phyloP scores from a whole-genome alignment of 1,139 yeast genomes.

The Saccharomycopsis hybrid region DNA sequence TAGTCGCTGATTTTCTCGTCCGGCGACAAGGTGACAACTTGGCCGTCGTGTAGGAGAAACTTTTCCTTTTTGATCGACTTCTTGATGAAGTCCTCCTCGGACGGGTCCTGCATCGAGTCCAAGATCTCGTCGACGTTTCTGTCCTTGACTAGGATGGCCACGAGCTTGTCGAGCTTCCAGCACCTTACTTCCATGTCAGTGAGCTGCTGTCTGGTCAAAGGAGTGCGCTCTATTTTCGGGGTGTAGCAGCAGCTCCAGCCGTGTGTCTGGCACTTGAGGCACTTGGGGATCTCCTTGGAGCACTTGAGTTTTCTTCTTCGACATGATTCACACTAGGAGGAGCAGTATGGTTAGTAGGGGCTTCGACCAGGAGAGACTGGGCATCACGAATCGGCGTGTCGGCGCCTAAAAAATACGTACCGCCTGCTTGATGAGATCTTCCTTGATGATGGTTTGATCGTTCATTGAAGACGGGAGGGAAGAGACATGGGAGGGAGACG shows the following conservation, averaged over 20 bases:
- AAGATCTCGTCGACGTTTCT: slow-evolving; percentile 37
- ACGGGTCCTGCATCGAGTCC: slow-evolving; percentile 19
- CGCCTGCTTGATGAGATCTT: slow-evolving; percentile 27
- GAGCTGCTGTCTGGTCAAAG: slow-evolving; percentile 73
- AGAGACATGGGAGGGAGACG: too few relatives aligned
- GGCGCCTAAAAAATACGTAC: slow-evolving; percentile 22
- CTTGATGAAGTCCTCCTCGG: slow-evolving; percentile 16
- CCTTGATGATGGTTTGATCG: slow-evolving; percentile 13
- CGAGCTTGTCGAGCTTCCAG: slow-evolving; percentile 45
- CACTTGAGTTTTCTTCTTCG: slow-evolving; percentile 44
- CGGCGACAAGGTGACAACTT: slow-evolving; percentile 6
- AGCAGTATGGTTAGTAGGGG: background rate
- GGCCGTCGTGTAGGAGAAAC: slow-evolving; percentile 14
- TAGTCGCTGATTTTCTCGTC: slow-evolving; percentile 9
- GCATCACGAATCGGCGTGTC: background rate
- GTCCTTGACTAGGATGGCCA: slow-evolving; percentile 39
- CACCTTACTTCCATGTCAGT: slow-evolving; percentile 70
- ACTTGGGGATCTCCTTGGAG: slow-evolving; percentile 68
- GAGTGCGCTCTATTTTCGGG: slow-evolving; percentile 73
- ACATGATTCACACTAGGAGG: slow-evolving; percentile 41
- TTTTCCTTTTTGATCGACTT: slow-evolving; percentile 13
- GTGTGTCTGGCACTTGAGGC: slow-evolving; percentile 69
- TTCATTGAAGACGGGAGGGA: background rate
- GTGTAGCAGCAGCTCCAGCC: slow-evolving; percentile 72
- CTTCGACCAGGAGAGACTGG: background rate